Percentiles rank a stretch among this genome's conserved stretches.
Conservation (phyloP, 139 green algal genomes). For the Pseudopediastrum boryanum region DNA sequence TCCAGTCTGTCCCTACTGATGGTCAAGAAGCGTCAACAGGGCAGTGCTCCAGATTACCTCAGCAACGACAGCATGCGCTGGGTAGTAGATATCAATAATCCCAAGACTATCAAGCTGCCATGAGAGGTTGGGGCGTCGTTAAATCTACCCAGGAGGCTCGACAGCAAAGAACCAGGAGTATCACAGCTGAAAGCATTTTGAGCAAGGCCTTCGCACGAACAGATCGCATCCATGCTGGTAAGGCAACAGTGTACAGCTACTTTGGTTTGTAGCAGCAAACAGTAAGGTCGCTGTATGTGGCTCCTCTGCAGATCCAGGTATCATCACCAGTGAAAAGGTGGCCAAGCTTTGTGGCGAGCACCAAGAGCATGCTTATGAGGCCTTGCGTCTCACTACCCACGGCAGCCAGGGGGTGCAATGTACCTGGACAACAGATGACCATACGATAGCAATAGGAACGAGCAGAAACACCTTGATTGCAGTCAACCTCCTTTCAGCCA, state of each 20-base stretch:
- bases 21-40: too few species aligned
- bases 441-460: background rate
- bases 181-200: background rate
- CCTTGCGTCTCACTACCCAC: constrained; percentile 20
- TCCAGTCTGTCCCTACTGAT: too few species aligned
- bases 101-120: too few species aligned
- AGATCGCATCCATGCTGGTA: too few species aligned
- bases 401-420: background rate
- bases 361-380: constrained; percentile 27
- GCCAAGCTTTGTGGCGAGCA: constrained; percentile 28
- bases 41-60: too few species aligned
- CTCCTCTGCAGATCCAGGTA: constrained; percentile 6
- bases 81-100: too few species aligned
- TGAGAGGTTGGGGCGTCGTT: background rate
- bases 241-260: background rate
- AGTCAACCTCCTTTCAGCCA: background rate
- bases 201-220: too few species aligned
- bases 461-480: constrained; percentile 6
- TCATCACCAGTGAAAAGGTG: background rate
- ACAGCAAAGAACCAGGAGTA: too few species aligned
- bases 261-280: background rate
- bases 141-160: background rate
- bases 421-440: background rate
- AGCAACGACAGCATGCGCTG: too few species aligned
- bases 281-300: background rate